Evolutionary conservation across 2,329 filamentous ascomycete genomes (phyloP).

Genomic region (Stagonosporopsis rhizophila): DNA sequence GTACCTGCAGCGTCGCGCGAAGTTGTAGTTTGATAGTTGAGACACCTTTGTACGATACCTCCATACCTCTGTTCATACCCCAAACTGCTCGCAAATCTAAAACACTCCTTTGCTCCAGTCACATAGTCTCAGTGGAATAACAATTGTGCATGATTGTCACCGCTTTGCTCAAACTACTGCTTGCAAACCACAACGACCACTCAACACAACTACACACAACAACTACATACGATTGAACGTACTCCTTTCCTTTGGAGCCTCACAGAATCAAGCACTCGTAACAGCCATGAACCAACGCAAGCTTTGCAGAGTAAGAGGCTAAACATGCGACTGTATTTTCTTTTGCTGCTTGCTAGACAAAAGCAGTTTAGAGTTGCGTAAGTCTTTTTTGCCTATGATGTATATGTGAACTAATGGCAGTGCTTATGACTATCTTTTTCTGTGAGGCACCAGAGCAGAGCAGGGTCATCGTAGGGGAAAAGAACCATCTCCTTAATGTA

Average conservation of each 20-base stretch:
- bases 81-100: background rate
- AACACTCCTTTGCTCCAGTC: background rate
- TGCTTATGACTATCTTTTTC: too few species aligned
- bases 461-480: too few species aligned
- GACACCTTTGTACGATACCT: conserved; percentile 6
- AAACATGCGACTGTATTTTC: too few species aligned
- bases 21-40: conserved; percentile 24
- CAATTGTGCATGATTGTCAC: background rate
- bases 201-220: background rate
- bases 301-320: too few species aligned
- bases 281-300: background rate
- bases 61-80: background rate
- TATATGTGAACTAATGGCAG: too few species aligned
- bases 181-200: background rate
- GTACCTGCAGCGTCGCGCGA: conserved; percentile 41
- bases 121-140: background rate
- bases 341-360: too few species aligned
- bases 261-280: background rate
- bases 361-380: too few species aligned
- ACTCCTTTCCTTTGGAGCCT: background rate
- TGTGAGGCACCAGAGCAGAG: too few species aligned
- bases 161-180: background rate
- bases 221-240: background rate
- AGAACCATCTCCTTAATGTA: too few species aligned
- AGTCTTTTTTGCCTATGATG: too few species aligned